Evolutionary conservation across 768 basidiomycete genomes (phyloP).

Genomic region (Tylopilus intermedius): DNA sequence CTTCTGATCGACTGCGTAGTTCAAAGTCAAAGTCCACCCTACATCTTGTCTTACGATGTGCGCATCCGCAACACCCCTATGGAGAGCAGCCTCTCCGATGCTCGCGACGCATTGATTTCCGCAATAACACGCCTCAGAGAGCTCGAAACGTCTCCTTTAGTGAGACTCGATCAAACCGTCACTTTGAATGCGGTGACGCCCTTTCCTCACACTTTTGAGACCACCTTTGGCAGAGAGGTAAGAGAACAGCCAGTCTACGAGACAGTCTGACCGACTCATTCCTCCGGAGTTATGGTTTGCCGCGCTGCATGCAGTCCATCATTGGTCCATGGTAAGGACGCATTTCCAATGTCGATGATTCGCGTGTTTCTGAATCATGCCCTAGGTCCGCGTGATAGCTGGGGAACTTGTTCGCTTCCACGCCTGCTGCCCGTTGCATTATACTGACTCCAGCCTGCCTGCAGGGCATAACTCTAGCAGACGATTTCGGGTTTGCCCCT

Average conservation of each 20-base stretch:
- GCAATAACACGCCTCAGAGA: constrained; percentile 54
- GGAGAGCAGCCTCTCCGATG: constrained; percentile 63
- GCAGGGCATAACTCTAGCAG: constrained; percentile 62
- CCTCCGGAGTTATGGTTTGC: constrained; percentile 72
- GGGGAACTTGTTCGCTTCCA: constrained; percentile 63
- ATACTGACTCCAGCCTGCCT: constrained; percentile 6
- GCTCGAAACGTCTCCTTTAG: constrained; percentile 37
- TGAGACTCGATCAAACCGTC: constrained; percentile 52
- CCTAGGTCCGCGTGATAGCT: constrained; percentile 74
- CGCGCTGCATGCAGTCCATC: constrained; percentile 82
- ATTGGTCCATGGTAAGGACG: constrained; percentile 77
- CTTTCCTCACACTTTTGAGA: constrained; percentile 64
- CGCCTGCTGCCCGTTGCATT: constrained; percentile 1
- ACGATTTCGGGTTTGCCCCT: constrained; percentile 83
- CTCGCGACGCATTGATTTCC: constrained; percentile 50
- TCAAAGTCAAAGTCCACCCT: constrained; percentile 40
- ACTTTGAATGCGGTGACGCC: constrained; percentile 80
- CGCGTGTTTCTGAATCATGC: constrained; percentile 3
- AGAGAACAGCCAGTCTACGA: constrained; percentile 3
- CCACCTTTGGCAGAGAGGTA: constrained; percentile 83
- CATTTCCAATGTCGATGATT: background rate
- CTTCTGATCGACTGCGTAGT: constrained; percentile 56
- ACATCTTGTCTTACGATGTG: constrained; percentile 69
- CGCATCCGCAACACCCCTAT: constrained; percentile 78
- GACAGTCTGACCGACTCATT: constrained; percentile 1